phyloP scores from a whole-genome alignment of 805 yeast genomes.

The Metschnikowia cerradonensis region DNA sequence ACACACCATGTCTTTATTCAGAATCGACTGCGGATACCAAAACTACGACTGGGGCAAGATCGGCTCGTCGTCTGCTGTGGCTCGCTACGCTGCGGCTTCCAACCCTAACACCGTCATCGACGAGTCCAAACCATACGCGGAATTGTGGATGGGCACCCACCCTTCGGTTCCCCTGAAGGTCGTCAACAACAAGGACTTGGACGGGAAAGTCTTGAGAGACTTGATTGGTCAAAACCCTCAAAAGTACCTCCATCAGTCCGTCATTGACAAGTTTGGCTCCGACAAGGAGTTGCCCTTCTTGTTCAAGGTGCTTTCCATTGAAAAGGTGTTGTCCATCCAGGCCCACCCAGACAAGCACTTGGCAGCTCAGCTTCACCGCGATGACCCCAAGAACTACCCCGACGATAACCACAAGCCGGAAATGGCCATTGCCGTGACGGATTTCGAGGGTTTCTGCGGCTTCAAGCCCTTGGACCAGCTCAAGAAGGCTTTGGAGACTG shows the following conservation, averaged over 20 bases:
- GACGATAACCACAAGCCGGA: slow-evolving; percentile 99
- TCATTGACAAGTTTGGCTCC: slow-evolving; percentile 64
- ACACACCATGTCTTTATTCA: slow-evolving; percentile 23
- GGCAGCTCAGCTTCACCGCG: slow-evolving; percentile 68
- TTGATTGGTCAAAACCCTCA: slow-evolving; percentile 59
- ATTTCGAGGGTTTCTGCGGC: slow-evolving; percentile 97
- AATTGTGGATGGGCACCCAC: slow-evolving; percentile 99
- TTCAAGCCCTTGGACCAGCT: slow-evolving; percentile 86
- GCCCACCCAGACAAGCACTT: slow-evolving; percentile 95
- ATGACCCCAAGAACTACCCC: slow-evolving; percentile 92
- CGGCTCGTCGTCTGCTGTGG: slow-evolving; percentile 84
- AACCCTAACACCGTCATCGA: slow-evolving; percentile 60
- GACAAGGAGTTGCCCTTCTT: slow-evolving; percentile 78
- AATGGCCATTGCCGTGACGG: slow-evolving; percentile 97
- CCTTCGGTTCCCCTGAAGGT: slow-evolving; percentile 80
- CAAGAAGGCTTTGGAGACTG: slow-evolving; percentile 57
- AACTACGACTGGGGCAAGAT: slow-evolving; percentile 80
- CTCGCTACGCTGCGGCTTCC: slow-evolving; percentile 73
- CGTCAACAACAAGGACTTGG: slow-evolving; percentile 30
- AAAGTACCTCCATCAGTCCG: slow-evolving; percentile 51
- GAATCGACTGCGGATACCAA: slow-evolving; percentile 58
- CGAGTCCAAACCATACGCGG: slow-evolving; percentile 86
- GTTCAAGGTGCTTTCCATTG: slow-evolving; percentile 90
- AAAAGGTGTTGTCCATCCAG: slow-evolving; percentile 90
- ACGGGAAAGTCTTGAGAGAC: slow-evolving; percentile 60